Evolutionary conservation across 768 basidiomycete species (phyloP).

Genomic region (Hericium alpestre): DNA sequence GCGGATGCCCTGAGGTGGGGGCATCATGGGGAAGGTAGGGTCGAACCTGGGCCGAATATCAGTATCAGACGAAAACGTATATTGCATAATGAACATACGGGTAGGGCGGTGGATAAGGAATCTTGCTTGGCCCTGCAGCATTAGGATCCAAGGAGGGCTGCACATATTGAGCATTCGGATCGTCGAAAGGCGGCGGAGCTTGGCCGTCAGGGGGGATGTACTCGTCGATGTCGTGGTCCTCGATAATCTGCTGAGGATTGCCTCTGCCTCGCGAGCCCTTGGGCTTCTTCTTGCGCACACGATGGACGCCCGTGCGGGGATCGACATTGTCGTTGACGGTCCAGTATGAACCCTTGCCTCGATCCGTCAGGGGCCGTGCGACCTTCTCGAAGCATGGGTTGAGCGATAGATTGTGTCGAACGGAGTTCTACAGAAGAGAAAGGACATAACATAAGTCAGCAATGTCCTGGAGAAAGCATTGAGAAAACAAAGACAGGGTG

Average conservation of each 20-base stretch:
- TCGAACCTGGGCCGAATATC: constrained; percentile 44
- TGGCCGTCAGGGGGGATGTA: constrained; percentile 43
- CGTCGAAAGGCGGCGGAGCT: constrained; percentile 33
- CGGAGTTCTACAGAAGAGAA: constrained; percentile 55
- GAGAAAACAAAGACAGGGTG: constrained; percentile 16
- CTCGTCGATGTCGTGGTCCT: constrained; percentile 37
- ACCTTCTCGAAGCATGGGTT: constrained; percentile 91
- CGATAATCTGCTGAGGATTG: constrained; percentile 1
- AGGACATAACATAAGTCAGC: no score
- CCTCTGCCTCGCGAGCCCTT: constrained; percentile 44
- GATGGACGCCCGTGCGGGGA: constrained; percentile 80
- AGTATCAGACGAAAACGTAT: neutral
- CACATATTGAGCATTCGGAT: constrained; percentile 48
- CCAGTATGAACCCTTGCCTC: constrained; percentile 89
- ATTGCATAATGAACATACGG: constrained; percentile 32
- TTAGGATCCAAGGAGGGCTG: constrained; percentile 45
- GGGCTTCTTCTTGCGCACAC: constrained; percentile 78
- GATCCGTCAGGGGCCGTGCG: constrained; percentile 81
- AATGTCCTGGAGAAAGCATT: neutral
- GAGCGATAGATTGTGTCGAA: constrained; percentile 81
- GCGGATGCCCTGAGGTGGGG: constrained; percentile 44
- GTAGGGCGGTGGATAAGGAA: constrained; percentile 51
- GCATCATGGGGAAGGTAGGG: constrained; percentile 47
- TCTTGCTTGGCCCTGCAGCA: constrained; percentile 47
- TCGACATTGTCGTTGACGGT: constrained; percentile 86